Base-by-base conservation (phyloP, 2,329 filamentous ascomycete species). In the Didymella segeticola region DNA sequence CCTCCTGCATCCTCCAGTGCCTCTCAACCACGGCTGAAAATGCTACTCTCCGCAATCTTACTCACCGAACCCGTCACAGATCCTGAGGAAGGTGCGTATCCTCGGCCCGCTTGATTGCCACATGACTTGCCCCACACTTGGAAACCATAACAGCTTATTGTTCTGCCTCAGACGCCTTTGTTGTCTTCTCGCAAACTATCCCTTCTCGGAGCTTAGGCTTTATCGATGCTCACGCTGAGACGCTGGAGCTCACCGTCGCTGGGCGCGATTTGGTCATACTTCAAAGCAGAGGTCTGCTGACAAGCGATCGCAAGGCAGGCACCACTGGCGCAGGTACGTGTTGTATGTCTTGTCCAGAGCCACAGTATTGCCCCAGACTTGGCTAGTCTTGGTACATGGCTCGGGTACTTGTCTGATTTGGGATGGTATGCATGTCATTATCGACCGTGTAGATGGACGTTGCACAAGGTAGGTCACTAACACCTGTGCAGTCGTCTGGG, bases 251-350 rank as follows among this genome's bases (percentile, higher is more conserved):
- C 53, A 82, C 82, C 27, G 82, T 98, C 56, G 85, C 80, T 48
- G 86, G 82, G 49, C 82, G 81, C 46, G 90, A 96, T 68, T 86
- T 91, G 54, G 84, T 83, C 27, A 88, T 98, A 63, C 83, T 87
- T 57, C 95, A 98, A 75, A 96, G 91, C 1, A 93, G 92, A 0
- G 85, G 86, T 9, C 81, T 98, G 9, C 82, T 99, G 30, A 87
- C 86, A 1, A 96, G 92, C 1, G 84, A 86, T 58, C 85, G 92
- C 26, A 82, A 85, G 23, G 87, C 83, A 11, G 89, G 89, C 1
- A 92, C 89, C 1, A 92, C 89, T 1, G 88, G 89, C 38, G 89
- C 89, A 68, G 85, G 83, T 86, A 61, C 46, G 64, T 61, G 29
- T 12, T 23, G 20, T n/a, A 5, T 5, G 34, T n/a, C n/a, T n/a